A percentile compares a stretch with the other conserved stretches of the same genome.
phyloP scores from a whole-genome alignment of 345 rosid genomes.

The Eucalyptus decipiens region DNA sequence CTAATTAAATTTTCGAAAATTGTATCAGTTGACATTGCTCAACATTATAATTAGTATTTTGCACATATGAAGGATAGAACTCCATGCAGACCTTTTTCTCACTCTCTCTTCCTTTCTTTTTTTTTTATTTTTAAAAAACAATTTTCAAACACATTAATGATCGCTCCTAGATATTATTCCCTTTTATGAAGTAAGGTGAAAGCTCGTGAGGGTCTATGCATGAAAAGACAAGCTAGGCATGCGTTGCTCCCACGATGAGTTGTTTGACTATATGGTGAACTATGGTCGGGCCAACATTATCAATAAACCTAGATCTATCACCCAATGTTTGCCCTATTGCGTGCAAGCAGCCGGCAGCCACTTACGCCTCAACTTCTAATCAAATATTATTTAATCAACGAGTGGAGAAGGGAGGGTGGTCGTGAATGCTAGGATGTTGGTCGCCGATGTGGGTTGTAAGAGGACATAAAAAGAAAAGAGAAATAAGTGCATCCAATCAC shows the following conservation, averaged over 20 bases:
- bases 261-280: not conserved
- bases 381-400: not conserved
- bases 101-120: not conserved
- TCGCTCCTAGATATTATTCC: not conserved
- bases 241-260: not conserved
- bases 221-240: not conserved
- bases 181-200: not conserved
- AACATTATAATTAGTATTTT: not conserved
- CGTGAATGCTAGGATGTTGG: not conserved
- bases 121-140: not conserved
- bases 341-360: not conserved
- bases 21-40: not conserved
- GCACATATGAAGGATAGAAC: not conserved
- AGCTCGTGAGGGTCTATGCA: not conserved
- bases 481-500: not conserved
- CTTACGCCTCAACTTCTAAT: not conserved
- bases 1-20: not conserved
- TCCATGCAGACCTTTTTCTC: not conserved
- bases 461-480: not conserved
- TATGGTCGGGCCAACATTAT: not conserved
- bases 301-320: not conserved
- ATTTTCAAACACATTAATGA: not conserved
- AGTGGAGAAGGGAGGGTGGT: not conserved
- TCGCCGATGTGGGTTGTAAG: not conserved
- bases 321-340: not conserved